Base-by-base conservation (phyloP, 1,139 yeast genomes). In the Kodamaea suecica region DNA sequence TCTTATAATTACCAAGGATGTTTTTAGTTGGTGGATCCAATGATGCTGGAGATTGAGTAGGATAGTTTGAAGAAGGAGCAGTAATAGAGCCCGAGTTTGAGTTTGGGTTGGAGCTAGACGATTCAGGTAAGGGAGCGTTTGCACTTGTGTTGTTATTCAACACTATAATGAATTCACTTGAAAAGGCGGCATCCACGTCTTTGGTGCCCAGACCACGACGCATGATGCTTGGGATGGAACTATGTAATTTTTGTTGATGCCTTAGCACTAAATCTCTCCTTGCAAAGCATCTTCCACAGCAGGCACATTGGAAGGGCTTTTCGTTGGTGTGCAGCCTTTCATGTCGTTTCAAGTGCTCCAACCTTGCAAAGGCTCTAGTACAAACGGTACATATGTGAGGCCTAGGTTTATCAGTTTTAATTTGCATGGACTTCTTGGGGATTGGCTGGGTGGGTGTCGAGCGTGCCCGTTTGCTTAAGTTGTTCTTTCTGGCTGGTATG, bases 401-500 rank as follows among this genome's bases (percentile, higher is more conserved):
- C 35, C 67, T 53, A 28, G 61, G 63, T 27, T 59, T 59, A 53
- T 84, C 87, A 0, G 92, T 86, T 57, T 87, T 84, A 51, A 85
- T 83, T 44, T 81, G 75, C 35, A 86, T 81, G 7, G 94, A 82
- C 53, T 87, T 87, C 49, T 84, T 83, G 23, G 96, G 96, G 30
- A 87, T 86, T 10, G 95, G 95, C 55, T 80, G 82, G 23, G 67
- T 60, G 24, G 46, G 38, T 31, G 30, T 19, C 8, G 21, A 19
- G 21, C 21, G 21, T 6, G 21, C 21, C 9, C 21, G 6, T 9
- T 19, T 19, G 21, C n/a, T n/a, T n/a, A n/a, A n/a, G 30, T n/a
- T 27, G 12, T 14, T 27, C n/a, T 16, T 15, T n/a, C n/a, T n/a
- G n/a, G n/a, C n/a, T n/a, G 28, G 14, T 10, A 25, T 10, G 9